A percentile compares a stretch with the other conserved stretches of the same genome.
These are phyloP conservation scores for Colletotrichum truncatum DNA, from an alignment of 2,329 filamentous ascomycete species.

Conservation along the genomic window DNA sequence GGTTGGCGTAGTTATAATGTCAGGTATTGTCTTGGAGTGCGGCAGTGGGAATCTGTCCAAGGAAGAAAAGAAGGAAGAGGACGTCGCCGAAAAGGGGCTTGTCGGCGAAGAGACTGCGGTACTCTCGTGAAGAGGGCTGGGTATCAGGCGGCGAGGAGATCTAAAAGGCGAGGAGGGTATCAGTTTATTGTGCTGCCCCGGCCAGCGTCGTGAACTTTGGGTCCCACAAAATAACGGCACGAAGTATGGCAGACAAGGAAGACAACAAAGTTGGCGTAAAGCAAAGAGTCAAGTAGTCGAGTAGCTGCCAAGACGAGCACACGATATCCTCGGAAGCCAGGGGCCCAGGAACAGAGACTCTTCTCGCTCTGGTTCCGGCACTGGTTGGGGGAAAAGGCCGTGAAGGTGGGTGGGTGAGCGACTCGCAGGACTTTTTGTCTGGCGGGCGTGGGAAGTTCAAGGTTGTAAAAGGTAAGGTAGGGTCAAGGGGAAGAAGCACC, in stretches of 20 bases:
- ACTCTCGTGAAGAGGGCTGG: conserved; percentile 58
- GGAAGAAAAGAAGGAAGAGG: conserved; percentile 35
- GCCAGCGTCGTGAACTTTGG: conserved; percentile 32
- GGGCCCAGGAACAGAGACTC: background rate
- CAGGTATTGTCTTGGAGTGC: conserved; percentile 38
- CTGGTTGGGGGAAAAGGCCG: background rate
- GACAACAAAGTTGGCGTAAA: conserved; percentile 17
- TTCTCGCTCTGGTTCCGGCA: background rate
- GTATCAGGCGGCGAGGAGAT: conserved; percentile 56
- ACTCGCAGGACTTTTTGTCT: conserved; percentile 4
- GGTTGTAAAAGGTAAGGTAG: conserved; percentile 15
- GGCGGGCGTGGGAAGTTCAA: conserved; percentile 15
- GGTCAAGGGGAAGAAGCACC: conserved; percentile 8
- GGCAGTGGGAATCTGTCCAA: conserved; percentile 37
- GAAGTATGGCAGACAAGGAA: conserved; percentile 1
- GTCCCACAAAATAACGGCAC: conserved; percentile 36
- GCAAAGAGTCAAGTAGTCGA: conserved; percentile 31
- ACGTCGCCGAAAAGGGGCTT: conserved; percentile 42
- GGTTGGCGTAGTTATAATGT: conserved; percentile 41
- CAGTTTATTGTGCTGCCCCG: conserved; percentile 29
- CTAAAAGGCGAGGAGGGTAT: conserved; percentile 43
- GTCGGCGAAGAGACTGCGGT: conserved; percentile 53
- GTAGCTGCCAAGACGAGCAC: conserved; percentile 17
- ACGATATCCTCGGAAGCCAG: conserved; percentile 13
- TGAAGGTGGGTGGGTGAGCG: background rate